Percentiles rank a stretch among this genome's conserved stretches.
phyloP scores from a whole-genome alignment of 202 grass and related monocot species.

The Eragrostis tef region DNA sequence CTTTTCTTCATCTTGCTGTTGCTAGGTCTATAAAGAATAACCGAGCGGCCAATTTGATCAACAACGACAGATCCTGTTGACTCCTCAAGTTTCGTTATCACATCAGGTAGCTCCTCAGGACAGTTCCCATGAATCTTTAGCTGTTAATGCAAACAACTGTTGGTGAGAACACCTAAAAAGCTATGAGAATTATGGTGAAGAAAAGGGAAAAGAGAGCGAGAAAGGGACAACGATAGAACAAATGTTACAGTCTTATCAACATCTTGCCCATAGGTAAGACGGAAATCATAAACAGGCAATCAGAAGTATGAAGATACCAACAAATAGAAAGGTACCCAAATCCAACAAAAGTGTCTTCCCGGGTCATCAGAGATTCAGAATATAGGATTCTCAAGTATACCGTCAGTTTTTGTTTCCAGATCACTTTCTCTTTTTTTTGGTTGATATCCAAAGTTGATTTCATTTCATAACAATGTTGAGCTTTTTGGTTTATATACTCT shows the following conservation, averaged over 20 bases:
- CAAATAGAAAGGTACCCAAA: constrained; percentile 1
- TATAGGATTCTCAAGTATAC: not conserved
- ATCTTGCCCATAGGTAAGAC: not conserved
- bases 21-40: constrained; percentile 94
- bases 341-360: not conserved
- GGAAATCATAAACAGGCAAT: not conserved
- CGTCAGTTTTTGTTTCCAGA: not conserved
- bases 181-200: constrained; percentile 15
- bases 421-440: not conserved
- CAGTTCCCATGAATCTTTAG: constrained; percentile 88
- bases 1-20: constrained; percentile 88
- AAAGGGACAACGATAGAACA: constrained; percentile 25
- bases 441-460: not conserved
- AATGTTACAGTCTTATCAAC: constrained; percentile 6
- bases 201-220: constrained; percentile 11
- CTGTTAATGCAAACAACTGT: constrained; percentile 50
- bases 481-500: not conserved
- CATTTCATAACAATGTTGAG: not conserved
- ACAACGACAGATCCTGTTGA: constrained; percentile 78
- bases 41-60: constrained; percentile 74
- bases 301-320: constrained; percentile 2
- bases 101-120: constrained; percentile 67
- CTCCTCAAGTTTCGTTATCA: constrained; percentile 80
- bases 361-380: not conserved
- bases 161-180: constrained; percentile 45